A percentile compares a stretch with the other conserved stretches of the same genome.
These are phyloP conservation scores for Podaxis carcinomalis DNA, from an alignment of 768 basidiomycete genomes.

Conservation along the genomic window DNA sequence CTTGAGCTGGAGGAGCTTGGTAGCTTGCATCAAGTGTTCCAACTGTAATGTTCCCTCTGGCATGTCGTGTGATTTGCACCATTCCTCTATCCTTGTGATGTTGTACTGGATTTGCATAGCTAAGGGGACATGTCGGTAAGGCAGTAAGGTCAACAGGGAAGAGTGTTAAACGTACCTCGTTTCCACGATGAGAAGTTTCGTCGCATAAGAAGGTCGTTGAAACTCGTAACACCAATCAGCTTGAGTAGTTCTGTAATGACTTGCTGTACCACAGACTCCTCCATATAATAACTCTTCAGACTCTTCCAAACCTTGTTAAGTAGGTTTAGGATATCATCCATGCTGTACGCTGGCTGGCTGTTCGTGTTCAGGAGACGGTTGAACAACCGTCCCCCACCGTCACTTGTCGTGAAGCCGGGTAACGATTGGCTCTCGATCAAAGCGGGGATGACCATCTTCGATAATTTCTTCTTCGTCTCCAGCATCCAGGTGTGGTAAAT, in stretches of 20 bases:
- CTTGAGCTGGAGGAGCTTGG: constrained; percentile 95
- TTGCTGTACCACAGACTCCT: constrained; percentile 94
- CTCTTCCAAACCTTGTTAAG: constrained; percentile 98
- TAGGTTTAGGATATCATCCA: constrained; percentile 97
- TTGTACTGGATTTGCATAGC: constrained; percentile 99
- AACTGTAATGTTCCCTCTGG: constrained; percentile 96
- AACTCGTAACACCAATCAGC: constrained; percentile 93
- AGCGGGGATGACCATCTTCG: constrained; percentile 99
- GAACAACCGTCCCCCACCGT: constrained; percentile 90
- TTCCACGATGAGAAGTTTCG: constrained; percentile 99
- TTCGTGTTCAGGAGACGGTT: constrained; percentile 87
- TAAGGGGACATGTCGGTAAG: constrained; percentile 25
- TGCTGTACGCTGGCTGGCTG: constrained; percentile 85
- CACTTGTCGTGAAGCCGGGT: constrained; percentile 95
- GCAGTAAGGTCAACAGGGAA: background rate
- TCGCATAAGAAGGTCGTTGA: constrained; percentile 97
- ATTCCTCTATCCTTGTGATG: constrained; percentile 95
- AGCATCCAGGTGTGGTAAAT: constrained; percentile 99
- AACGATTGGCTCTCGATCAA: constrained; percentile 96
- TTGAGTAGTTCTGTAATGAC: constrained; percentile 93
- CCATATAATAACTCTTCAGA: constrained; percentile 97
- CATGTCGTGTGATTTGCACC: constrained; percentile 99
- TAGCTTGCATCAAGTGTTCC: constrained; percentile 99
- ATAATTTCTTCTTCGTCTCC: constrained; percentile 92
- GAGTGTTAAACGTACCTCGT: constrained; percentile 59